phyloP scores from a whole-genome alignment of 306 rosid species.

The Pterocarpus santalinus region DNA sequence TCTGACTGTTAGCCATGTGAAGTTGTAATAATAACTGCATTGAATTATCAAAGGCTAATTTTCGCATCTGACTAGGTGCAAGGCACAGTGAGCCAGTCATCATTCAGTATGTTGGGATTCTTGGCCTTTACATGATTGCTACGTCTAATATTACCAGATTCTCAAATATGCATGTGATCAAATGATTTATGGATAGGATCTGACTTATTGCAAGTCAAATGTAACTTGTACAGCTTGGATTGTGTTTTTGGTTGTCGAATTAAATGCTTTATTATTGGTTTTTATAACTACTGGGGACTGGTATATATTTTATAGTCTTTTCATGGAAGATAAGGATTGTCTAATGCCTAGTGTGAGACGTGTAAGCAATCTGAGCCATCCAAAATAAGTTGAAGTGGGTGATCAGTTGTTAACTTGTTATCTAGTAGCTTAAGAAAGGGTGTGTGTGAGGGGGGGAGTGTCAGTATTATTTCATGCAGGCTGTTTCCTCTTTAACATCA shows the following conservation, averaged over 20 bases:
- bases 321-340: neutral
- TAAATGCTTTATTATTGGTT: neutral
- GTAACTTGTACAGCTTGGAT: neutral
- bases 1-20: neutral
- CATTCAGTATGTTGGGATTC: neutral
- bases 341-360: neutral
- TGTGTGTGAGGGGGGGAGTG: neutral
- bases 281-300: neutral
- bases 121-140: neutral
- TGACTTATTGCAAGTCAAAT: neutral
- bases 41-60: neutral
- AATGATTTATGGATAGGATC: neutral
- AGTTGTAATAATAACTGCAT: neutral
- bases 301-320: neutral
- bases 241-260: neutral
- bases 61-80: neutral
- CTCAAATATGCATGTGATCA: neutral
- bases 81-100: neutral
- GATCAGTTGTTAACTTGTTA: neutral
- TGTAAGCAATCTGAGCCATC: neutral
- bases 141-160: neutral
- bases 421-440: neutral
- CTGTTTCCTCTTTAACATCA: slow-evolving; percentile 5
- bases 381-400: neutral
- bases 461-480: slow-evolving; percentile 5